Evolutionary conservation across 2,329 filamentous ascomycete genomes (phyloP).

Genomic region (Neopestalotiopsis rosae): DNA sequence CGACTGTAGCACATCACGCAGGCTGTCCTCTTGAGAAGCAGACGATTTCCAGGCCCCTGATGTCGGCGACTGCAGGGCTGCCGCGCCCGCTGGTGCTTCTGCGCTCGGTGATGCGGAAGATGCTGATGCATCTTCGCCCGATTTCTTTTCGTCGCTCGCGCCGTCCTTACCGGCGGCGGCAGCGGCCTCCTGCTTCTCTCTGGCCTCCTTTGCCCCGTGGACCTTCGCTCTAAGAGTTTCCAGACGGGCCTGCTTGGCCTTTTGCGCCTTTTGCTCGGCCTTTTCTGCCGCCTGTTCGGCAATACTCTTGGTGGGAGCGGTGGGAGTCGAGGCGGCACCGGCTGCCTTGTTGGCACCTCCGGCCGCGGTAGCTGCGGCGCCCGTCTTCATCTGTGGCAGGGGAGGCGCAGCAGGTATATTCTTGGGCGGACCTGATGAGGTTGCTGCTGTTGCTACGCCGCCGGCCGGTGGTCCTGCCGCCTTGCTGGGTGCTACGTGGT

Average conservation of each 20-base stretch:
- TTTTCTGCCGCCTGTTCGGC: slow-evolving; percentile 66
- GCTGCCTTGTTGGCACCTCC: slow-evolving; percentile 26
- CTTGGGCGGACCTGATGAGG: slow-evolving; percentile 22
- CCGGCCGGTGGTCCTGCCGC: slow-evolving; percentile 40
- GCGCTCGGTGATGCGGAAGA: slow-evolving; percentile 15
- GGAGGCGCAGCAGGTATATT: slow-evolving; percentile 33
- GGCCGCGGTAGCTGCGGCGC: slow-evolving; percentile 24
- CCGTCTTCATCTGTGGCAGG: slow-evolving; percentile 37
- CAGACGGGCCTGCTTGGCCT: slow-evolving; percentile 65
- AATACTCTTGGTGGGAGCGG: slow-evolving; percentile 54
- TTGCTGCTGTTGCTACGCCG: slow-evolving; percentile 23
- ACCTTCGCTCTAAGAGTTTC: slow-evolving; percentile 61
- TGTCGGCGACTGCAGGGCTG: slow-evolving; percentile 51
- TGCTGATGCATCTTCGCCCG: not conserved
- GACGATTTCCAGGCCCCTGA: slow-evolving; percentile 46
- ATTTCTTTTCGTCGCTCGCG: slow-evolving; percentile 14
- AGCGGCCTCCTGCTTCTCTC: slow-evolving; percentile 21
- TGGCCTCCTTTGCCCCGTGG: slow-evolving; percentile 41
- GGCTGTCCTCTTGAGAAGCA: slow-evolving; percentile 25
- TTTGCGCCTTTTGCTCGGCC: slow-evolving; percentile 69
- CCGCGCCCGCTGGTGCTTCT: slow-evolving; percentile 22
- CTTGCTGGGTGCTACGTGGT: slow-evolving; percentile 11
- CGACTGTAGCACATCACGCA: slow-evolving; percentile 45
- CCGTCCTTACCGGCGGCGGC: slow-evolving; percentile 15
- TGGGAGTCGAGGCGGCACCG: slow-evolving; percentile 26